Conservation (phyloP, 495 filamentous ascomycete species). For the Jackrogersella multiformis region DNA sequence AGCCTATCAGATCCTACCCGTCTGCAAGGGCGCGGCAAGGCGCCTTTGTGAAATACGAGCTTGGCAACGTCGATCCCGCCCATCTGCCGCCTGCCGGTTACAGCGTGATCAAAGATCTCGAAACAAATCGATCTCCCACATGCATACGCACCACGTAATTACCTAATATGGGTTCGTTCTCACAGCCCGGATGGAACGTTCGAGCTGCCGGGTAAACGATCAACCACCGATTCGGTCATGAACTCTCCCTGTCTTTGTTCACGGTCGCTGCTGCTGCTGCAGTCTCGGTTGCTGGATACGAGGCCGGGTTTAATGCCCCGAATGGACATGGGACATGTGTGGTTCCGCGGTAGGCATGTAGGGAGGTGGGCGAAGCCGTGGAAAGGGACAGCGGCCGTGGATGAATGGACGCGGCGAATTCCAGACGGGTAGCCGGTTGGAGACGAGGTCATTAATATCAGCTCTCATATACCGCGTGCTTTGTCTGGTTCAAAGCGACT, state of each 20-base stretch:
- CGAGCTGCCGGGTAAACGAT: conserved; percentile 19
- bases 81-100: conserved; percentile 34
- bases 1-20: conserved; percentile 13
- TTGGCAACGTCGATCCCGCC: conserved; percentile 39
- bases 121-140: conserved; percentile 11
- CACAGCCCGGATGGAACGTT: conserved; percentile 11
- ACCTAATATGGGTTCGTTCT: neutral
- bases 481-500: neutral
- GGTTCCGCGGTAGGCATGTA: conserved; percentile 22
- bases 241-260: neutral
- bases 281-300: conserved; percentile 19
- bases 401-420: conserved; percentile 17
- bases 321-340: conserved; percentile 6
- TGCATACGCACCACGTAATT: neutral
- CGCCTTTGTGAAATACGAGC: conserved; percentile 31
- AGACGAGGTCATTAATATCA: neutral
- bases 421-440: conserved; percentile 14
- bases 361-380: conserved; percentile 3
- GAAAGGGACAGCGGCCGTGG: neutral
- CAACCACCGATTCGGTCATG: conserved; percentile 3
- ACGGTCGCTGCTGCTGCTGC: neutral
- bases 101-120: conserved; percentile 29
- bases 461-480: neutral
- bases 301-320: conserved; percentile 18
- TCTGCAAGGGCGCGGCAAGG: conserved; percentile 34